Conservation (phyloP, 176 grass and related monocot genomes). For the Tillandsia leiboldiana region DNA sequence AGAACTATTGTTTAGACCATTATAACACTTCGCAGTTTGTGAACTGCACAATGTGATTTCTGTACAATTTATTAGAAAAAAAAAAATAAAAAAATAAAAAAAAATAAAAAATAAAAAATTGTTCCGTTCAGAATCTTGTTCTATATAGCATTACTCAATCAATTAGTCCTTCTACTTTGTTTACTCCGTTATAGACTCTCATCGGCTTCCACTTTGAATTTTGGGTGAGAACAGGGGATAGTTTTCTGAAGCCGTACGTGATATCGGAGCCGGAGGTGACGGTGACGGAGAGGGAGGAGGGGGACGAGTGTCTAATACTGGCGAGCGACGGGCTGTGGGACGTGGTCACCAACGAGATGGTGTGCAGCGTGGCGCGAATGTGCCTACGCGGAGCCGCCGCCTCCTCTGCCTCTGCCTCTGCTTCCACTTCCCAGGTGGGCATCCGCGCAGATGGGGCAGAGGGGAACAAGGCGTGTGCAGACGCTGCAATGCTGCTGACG, state of each 20-base stretch:
- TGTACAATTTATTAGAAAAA: too few species aligned
- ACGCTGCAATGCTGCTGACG: slow-evolving; percentile 79
- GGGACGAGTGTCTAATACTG: slow-evolving; percentile 83
- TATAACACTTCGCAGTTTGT: too few species aligned
- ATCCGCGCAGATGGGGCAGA: background rate
- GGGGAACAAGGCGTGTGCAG: slow-evolving; percentile 54
- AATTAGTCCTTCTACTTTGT: background rate
- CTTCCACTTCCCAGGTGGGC: slow-evolving; percentile 3
- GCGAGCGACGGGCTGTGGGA: slow-evolving; percentile 96
- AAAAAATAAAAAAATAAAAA: too few species aligned
- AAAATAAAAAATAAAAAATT: too few species aligned
- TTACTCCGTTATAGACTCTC: too few species aligned
- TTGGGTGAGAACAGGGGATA: slow-evolving; percentile 39
- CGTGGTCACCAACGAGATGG: slow-evolving; percentile 85
- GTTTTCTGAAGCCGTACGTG: slow-evolving; percentile 76
- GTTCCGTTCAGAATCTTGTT: too few species aligned
- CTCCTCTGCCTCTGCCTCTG: too few species aligned
- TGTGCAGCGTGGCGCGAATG: slow-evolving; percentile 59
- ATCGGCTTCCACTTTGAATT: too few species aligned
- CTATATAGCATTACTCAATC: background rate
- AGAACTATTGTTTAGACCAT: too few species aligned
- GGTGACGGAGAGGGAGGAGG: slow-evolving; percentile 56
- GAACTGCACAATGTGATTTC: too few species aligned
- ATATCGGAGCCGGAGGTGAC: slow-evolving; percentile 81
- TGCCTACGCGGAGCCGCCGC: slow-evolving; percentile 48